Evolutionary conservation across 2,329 filamentous ascomycete species (phyloP), one percentile per base, ranked within the genome.

Genomic region (Phaeosphaeria sp.): DNA sequence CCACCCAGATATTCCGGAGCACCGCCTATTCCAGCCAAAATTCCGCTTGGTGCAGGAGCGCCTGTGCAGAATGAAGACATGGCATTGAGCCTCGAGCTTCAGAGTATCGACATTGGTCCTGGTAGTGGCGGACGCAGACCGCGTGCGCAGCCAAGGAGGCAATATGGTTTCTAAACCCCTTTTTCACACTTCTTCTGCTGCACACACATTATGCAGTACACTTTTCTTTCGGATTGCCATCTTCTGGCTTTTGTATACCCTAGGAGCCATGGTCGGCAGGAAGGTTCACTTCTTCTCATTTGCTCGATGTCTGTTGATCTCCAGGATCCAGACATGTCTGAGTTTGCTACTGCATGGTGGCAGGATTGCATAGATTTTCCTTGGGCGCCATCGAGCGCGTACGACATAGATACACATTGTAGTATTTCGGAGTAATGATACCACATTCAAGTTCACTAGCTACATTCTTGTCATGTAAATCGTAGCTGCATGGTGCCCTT

Each of bases 51-150:
- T 6, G 48, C 58, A 40, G 60, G 61, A 1, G 47, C 61, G 30
- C 47, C 47, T 7, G 55, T 53, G 30, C 53, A 56, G 51, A 77
- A 74, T 17, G 75, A 77, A 24, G 83, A 83, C 55, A 82, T 83
- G 75, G 86, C 89, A 20, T 77, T 93, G 51, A 84, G 90, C 76
- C 82, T 91, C 61, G 91, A 93, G 77, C 85, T 93, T 82, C 87
- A 76, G 60, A 78, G 73, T 62, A 81, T 82, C 59, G 80, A 83
- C 60, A 77, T 82, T 60, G 79, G 80, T 13, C 66, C 71, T 24
- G 66, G 70, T 4, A 61, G 65, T 51, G 67, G 66, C n/a, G 40
- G 49, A 30, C 49, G 49, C 22, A 27, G 49, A 21, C 39, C 39
- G 1, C 36, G 49, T 30, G 25, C 49, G 20, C 49, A 51, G 49